Conservation (phyloP, 2,329 filamentous ascomycete species). For the Penicillium sp. region DNA sequence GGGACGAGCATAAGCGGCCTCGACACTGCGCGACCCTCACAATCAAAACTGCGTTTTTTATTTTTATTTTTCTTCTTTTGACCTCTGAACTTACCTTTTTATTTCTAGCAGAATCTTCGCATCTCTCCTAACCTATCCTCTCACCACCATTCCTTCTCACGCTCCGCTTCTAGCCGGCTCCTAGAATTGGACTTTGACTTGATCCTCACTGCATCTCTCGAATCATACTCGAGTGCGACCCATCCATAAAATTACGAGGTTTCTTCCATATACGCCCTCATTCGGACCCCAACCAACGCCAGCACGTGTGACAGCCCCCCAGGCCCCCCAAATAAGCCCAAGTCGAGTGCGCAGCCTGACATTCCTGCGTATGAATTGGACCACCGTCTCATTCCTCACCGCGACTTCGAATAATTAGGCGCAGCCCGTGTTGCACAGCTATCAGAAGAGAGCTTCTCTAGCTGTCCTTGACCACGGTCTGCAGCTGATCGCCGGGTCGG, state of each 20-base stretch:
- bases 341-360: slow-evolving; percentile 13
- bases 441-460: slow-evolving; percentile 21
- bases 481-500: slow-evolving; percentile 39
- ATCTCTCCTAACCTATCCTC: slow-evolving; percentile 3
- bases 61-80: neutral
- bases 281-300: slow-evolving; percentile 2
- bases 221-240: neutral
- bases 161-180: slow-evolving; percentile 19
- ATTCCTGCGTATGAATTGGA: slow-evolving; percentile 23
- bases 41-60: neutral
- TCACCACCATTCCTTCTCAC: slow-evolving; percentile 10
- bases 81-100: slow-evolving; percentile 14
- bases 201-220: neutral
- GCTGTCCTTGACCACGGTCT: slow-evolving; percentile 37
- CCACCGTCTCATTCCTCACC: slow-evolving; percentile 8
- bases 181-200: slow-evolving; percentile 4
- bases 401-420: slow-evolving; percentile 5
- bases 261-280: neutral
- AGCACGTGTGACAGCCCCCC: neutral
- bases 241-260: neutral
- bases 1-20: neutral
- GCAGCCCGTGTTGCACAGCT: slow-evolving; percentile 8
- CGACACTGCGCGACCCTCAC: neutral
- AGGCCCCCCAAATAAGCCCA: neutral
- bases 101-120: slow-evolving; percentile 11